A percentile compares a stretch with the other conserved stretches of the same genome.
Conservation (phyloP, 2,329 filamentous ascomycete genomes). For the Phaeoacremonium minimum region DNA sequence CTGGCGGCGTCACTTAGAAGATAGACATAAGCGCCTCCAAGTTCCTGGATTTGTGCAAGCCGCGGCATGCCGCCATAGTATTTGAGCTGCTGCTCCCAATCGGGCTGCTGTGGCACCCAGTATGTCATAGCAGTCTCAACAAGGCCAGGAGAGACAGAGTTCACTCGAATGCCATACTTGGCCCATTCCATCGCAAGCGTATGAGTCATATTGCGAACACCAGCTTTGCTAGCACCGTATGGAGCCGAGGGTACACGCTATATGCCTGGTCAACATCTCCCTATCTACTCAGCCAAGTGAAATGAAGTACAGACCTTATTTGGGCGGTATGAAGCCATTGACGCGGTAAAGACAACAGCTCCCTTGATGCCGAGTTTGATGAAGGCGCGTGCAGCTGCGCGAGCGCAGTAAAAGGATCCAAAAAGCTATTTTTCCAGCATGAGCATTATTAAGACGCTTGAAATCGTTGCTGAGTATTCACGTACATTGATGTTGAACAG, state of each 20-base stretch:
- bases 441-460: too few species aligned
- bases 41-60: constrained; percentile 45
- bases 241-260: constrained; percentile 46
- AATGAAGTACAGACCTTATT: too few species aligned
- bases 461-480: too few species aligned
- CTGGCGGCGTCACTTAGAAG: constrained; percentile 47
- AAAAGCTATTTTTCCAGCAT: too few species aligned
- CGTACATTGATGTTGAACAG: constrained; percentile 43
- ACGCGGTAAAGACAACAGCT: constrained; percentile 38
- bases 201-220: constrained; percentile 32
- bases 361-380: constrained; percentile 27
- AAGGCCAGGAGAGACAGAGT: constrained; percentile 39
- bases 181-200: constrained; percentile 43
- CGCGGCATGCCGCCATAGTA: constrained; percentile 55
- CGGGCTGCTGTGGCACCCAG: constrained; percentile 44
- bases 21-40: constrained; percentile 54
- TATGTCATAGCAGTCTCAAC: constrained; percentile 42
- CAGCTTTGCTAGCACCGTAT: constrained; percentile 40
- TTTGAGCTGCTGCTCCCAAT: constrained; percentile 53
- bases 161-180: constrained; percentile 39
- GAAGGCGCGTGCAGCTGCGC: constrained; percentile 36
- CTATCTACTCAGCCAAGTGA: too few species aligned
- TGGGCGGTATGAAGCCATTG: constrained; percentile 42
- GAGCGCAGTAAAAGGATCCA: constrained; percentile 39
- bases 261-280: too few species aligned